These are phyloP conservation scores for Combretum micranthum DNA, from an alignment of 345 rosid species.

Conservation along the genomic window DNA sequence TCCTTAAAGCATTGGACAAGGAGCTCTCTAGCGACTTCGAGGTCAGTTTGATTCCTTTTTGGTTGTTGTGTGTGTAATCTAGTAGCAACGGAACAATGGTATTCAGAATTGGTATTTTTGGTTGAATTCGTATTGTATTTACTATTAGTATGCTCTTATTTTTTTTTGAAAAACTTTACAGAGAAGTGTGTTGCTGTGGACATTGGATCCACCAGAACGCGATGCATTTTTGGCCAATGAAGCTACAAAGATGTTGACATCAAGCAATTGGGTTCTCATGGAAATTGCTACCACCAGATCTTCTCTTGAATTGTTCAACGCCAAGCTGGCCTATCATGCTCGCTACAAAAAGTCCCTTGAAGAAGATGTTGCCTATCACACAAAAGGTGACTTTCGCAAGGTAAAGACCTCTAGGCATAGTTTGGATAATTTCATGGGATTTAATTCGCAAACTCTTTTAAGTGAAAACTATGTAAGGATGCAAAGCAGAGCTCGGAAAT, in stretches of 20 bases:
- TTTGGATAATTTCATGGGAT: not conserved
- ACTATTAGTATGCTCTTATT: no score
- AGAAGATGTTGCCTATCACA: constrained; percentile 85
- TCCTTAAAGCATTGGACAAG: constrained; percentile 59
- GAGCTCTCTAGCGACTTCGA: constrained; percentile 87
- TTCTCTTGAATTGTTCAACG: constrained; percentile 45
- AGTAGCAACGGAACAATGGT: no score
- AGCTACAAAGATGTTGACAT: constrained; percentile 61
- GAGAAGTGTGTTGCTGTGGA: constrained; percentile 63
- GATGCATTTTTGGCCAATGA: constrained; percentile 76
- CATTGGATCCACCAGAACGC: constrained; percentile 68
- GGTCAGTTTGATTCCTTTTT: constrained; percentile 29
- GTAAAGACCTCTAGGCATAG: constrained; percentile 18
- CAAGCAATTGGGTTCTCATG: constrained; percentile 63
- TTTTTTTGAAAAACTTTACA: constrained; percentile 11
- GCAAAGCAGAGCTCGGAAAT: no score
- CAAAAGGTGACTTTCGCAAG: constrained; percentile 74
- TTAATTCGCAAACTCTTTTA: no score
- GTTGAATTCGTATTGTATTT: no score
- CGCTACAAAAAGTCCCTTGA: constrained; percentile 74
- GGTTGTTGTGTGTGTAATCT: no score
- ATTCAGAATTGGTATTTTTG: no score
- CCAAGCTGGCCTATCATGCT: constrained; percentile 69
- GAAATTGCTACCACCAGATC: constrained; percentile 86
- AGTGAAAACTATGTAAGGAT: no score